Percentiles rank a stretch among this genome's conserved stretches.
Conservation (phyloP, 2,329 filamentous ascomycete species). For the Calonectria leucothoes region DNA sequence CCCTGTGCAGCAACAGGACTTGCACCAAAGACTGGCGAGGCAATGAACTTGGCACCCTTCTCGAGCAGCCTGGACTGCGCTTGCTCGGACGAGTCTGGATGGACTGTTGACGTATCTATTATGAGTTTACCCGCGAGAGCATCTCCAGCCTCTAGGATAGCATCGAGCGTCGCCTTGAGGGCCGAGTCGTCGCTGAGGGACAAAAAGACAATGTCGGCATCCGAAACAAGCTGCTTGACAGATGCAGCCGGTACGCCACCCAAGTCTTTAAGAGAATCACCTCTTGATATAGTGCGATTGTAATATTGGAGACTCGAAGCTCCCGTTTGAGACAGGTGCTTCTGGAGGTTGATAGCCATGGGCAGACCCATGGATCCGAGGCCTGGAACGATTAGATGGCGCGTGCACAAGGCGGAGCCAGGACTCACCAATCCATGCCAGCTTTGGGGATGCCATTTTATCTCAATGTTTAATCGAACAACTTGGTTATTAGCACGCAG, state of each 20-base stretch:
- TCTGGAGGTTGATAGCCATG: conserved; percentile 63
- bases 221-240: conserved; percentile 42
- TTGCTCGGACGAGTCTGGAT: conserved; percentile 54
- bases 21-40: conserved; percentile 62
- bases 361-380: conserved; percentile 63
- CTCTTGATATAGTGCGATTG: conserved; percentile 61
- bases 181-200: conserved; percentile 57
- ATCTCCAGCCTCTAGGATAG: conserved; percentile 40
- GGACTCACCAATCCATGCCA: conserved; percentile 25
- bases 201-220: conserved; percentile 51
- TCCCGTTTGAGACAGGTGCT: conserved; percentile 44
- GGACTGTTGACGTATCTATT: conserved; percentile 63
- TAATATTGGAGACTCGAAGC: conserved; percentile 50
- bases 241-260: conserved; percentile 41
- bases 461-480: not conserved
- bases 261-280: conserved; percentile 43
- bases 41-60: conserved; percentile 51
- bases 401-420: not conserved
- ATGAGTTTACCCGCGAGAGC: conserved; percentile 53
- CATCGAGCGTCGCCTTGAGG: conserved; percentile 47
- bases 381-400: conserved; percentile 42
- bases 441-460: conserved; percentile 19
- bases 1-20: conserved; percentile 60
- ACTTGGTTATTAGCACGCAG: no score
- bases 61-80: conserved; percentile 43